Evolutionary conservation across 2,329 filamentous ascomycete species (phyloP).

Genomic region (Venturia asperata): DNA sequence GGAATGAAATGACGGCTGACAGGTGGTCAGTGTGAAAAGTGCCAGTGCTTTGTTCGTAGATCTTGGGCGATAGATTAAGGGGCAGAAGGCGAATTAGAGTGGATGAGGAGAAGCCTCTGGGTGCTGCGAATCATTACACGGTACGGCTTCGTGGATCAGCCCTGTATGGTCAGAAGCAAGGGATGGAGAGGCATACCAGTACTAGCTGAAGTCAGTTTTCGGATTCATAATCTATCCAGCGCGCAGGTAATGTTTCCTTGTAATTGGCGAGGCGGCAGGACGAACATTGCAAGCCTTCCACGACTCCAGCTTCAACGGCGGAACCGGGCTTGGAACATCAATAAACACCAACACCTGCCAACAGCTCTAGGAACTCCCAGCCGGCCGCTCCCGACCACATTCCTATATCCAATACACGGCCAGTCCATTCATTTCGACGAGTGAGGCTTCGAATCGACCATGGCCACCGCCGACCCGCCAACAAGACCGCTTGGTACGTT

Average conservation of each 20-base stretch:
- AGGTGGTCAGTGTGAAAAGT: not conserved
- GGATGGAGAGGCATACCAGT: not conserved
- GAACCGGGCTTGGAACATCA: not conserved
- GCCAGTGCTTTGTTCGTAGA: not conserved
- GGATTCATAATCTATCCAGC: no score
- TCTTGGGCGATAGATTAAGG: slow-evolving; percentile 9
- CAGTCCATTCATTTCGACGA: not conserved
- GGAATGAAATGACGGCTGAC: no score
- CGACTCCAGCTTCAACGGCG: not conserved
- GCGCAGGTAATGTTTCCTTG: not conserved
- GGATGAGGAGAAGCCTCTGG: no score
- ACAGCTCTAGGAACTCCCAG: not conserved
- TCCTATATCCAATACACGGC: not conserved
- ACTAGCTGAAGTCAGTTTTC: no score
- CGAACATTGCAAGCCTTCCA: not conserved
- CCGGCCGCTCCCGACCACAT: not conserved
- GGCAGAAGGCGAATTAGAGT: not conserved
- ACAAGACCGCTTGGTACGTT: slow-evolving; percentile 38
- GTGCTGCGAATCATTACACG: no score
- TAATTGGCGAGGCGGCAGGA: not conserved
- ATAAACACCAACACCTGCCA: not conserved
- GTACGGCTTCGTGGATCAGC: not conserved
- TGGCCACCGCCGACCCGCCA: slow-evolving; percentile 41
- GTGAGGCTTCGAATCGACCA: slow-evolving; percentile 23
- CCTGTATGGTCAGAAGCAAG: not conserved